These are phyloP conservation scores for Myrica gale DNA, from an alignment of 306 rosid genomes.

Conservation along the genomic window DNA sequence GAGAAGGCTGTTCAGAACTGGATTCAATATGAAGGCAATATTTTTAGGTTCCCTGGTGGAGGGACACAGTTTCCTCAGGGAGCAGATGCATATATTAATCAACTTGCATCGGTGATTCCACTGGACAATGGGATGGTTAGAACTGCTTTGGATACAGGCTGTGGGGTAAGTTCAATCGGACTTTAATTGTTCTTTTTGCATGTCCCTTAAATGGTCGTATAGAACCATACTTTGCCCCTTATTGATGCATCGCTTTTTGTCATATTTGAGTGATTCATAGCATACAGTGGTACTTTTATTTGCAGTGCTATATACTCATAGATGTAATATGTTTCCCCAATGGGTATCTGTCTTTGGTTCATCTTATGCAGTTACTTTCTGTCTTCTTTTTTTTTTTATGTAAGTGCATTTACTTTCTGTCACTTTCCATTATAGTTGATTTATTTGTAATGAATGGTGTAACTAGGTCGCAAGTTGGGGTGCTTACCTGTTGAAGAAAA, in stretches of 20 bases:
- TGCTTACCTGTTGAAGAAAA: slow-evolving; percentile 70
- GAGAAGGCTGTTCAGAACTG: slow-evolving; percentile 92
- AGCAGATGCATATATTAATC: slow-evolving; percentile 74
- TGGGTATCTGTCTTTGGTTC: not conserved
- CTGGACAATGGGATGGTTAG: slow-evolving; percentile 67
- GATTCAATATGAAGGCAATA: slow-evolving; percentile 82
- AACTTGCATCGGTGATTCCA: slow-evolving; percentile 73
- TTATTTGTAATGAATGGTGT: slow-evolving; percentile 25
- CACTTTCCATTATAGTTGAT: slow-evolving; percentile 23
- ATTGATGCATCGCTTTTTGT: slow-evolving; percentile 12
- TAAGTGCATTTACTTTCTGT: slow-evolving; percentile 6
- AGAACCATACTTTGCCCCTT: not conserved
- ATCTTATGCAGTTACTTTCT: not conserved
- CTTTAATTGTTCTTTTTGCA: slow-evolving; percentile 17
- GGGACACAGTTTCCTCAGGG: slow-evolving; percentile 87
- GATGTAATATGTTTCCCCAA: not conserved
- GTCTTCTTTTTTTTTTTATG: not conserved
- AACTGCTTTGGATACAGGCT: slow-evolving; percentile 79
- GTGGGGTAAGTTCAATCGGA: slow-evolving; percentile 60
- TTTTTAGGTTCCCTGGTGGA: slow-evolving; percentile 84
- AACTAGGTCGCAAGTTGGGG: slow-evolving; percentile 83
- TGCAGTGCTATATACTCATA: not conserved
- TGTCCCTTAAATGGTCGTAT: slow-evolving; percentile 3
- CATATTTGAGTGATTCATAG: not conserved
- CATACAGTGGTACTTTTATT: not conserved